These are phyloP conservation scores for Yamadazyma endophytica DNA, from an alignment of 805 yeast species.

Conservation along the genomic window DNA sequence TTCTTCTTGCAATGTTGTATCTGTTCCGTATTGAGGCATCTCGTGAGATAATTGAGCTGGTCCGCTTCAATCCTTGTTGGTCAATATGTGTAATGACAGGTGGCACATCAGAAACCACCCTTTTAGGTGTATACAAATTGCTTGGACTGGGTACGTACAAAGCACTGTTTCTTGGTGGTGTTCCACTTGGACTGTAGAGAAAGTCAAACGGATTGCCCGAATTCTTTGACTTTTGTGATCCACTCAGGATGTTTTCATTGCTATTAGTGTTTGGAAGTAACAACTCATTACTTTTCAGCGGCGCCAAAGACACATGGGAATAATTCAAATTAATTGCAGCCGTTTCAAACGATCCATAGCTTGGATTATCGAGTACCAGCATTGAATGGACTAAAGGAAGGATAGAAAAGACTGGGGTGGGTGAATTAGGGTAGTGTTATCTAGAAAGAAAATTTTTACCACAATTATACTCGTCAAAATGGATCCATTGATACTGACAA, in stretches of 20 bases:
- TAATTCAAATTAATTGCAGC: slow-evolving; percentile 8
- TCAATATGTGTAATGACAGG: slow-evolving; percentile 26
- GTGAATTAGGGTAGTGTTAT: no score
- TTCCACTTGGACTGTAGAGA: slow-evolving; percentile 12
- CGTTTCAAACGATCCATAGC: slow-evolving; percentile 8
- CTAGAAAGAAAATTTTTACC: no score
- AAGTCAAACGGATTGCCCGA: slow-evolving; percentile 27
- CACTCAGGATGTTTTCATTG: no score
- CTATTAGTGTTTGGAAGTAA: slow-evolving; percentile 4
- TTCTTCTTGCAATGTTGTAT: slow-evolving; percentile 24
- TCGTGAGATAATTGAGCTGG: slow-evolving; percentile 27
- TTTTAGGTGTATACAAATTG: slow-evolving; percentile 4
- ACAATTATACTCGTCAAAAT: no score
- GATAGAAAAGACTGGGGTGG: no score
- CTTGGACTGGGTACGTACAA: slow-evolving; percentile 6
- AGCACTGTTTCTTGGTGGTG: no score
- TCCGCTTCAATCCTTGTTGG: slow-evolving; percentile 14
- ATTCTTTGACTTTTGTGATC: background rate
- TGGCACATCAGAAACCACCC: slow-evolving; percentile 7
- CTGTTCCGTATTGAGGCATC: slow-evolving; percentile 29
- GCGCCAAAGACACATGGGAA: slow-evolving; percentile 9
- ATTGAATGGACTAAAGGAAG: slow-evolving; percentile 1
- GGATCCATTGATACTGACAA: no score
- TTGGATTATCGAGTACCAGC: slow-evolving; percentile 4
- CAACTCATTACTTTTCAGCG: slow-evolving; percentile 8